These are phyloP conservation scores for Verticillium alfalfae DNA, from an alignment of 2,329 filamentous ascomycete species.

Conservation along the genomic window DNA sequence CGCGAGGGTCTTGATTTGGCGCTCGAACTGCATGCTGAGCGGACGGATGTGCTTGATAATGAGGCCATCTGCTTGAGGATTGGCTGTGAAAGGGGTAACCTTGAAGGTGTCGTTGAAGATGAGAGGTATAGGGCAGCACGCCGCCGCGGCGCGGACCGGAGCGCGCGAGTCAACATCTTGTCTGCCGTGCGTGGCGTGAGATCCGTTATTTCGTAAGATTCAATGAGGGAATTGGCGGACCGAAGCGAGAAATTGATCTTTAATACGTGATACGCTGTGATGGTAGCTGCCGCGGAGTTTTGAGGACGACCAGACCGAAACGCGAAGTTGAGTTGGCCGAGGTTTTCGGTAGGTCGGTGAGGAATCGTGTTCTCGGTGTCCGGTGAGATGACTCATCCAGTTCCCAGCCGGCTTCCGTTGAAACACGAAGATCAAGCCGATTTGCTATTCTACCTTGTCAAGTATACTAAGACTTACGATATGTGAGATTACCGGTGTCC, in stretches of 20 bases:
- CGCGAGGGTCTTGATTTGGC: constrained; percentile 8
- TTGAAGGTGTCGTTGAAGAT: background rate
- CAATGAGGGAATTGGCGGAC: constrained; percentile 15
- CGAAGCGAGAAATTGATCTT: constrained; percentile 19
- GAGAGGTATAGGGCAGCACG: background rate
- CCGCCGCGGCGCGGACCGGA: constrained; percentile 8
- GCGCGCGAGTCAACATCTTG: constrained; percentile 9
- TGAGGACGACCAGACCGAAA: constrained; percentile 22
- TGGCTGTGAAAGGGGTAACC: background rate
- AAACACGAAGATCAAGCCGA: background rate
- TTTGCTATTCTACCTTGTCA: constrained; percentile 6
- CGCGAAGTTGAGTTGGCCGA: constrained; percentile 1
- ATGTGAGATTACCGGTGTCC: constrained; percentile 8
- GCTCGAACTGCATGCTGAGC: constrained; percentile 14
- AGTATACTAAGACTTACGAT: constrained; percentile 4
- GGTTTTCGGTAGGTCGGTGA: constrained; percentile 11
- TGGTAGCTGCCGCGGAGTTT: constrained; percentile 44
- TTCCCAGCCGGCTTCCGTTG: too few species aligned
- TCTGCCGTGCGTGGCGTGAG: background rate
- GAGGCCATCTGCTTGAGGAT: constrained; percentile 10
- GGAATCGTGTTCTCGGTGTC: background rate
- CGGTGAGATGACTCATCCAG: background rate
- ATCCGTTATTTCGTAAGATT: constrained; percentile 5
- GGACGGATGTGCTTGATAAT: constrained; percentile 9
- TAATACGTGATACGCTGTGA: constrained; percentile 28